Conservation (phyloP, 306 rosid species). For the Carpinus fangiana region DNA sequence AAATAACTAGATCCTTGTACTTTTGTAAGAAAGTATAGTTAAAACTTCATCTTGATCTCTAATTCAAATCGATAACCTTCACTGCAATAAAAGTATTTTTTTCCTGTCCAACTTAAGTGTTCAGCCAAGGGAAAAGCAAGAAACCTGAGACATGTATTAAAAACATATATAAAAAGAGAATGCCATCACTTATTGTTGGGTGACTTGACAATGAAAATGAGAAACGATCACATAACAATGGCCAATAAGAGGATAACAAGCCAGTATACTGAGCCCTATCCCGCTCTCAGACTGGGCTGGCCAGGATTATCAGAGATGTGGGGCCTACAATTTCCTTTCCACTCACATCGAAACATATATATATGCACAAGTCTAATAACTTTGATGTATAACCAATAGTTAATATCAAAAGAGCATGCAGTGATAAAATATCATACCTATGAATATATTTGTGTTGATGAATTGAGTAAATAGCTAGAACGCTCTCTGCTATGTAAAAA, state of each 20-base stretch:
- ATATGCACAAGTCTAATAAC: neutral
- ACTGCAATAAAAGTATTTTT: neutral
- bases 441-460: constrained; percentile 96
- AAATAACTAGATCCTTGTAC: constrained; percentile 4
- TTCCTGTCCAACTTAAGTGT: neutral
- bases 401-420: neutral
- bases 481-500: constrained; percentile 96
- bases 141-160: neutral
- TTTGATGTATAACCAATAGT: neutral
- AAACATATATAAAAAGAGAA: neutral
- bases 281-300: neutral
- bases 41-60: neutral
- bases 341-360: neutral
- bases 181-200: neutral
- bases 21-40: neutral
- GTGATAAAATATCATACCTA: constrained; percentile 52
- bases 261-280: neutral
- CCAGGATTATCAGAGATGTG: neutral
- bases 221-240: neutral
- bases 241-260: neutral
- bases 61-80: neutral
- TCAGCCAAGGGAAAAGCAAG: neutral
- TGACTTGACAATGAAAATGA: neutral
- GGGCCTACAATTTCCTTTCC: neutral
- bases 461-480: constrained; percentile 91